Evolutionary conservation across 306 rosid species (phyloP).

Genomic region (Inga leiocalycina): DNA sequence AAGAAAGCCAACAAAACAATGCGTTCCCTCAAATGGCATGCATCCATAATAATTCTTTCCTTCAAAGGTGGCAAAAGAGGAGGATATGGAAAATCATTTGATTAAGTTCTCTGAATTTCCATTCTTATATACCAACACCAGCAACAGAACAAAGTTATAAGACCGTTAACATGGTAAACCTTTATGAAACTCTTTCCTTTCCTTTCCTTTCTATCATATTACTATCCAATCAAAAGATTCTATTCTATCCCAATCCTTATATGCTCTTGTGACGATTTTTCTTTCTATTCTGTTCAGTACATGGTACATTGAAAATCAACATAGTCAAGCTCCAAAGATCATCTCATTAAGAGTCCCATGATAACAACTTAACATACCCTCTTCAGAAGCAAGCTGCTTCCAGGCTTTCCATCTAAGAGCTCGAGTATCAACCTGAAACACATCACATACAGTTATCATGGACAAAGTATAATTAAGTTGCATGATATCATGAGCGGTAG

Average conservation of each 20-base stretch:
- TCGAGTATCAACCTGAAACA: conserved; percentile 89
- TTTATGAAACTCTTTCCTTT: background rate
- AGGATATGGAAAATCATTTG: conserved; percentile 6
- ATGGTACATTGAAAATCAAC: conserved; percentile 18
- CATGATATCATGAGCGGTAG: background rate
- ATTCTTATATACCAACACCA: conserved; percentile 20
- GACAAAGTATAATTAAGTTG: conserved; percentile 16
- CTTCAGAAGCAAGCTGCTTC: conserved; percentile 88
- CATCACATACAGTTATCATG: conserved; percentile 33
- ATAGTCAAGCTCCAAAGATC: conserved; percentile 12
- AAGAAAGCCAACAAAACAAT: background rate
- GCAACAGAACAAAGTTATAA: conserved; percentile 20
- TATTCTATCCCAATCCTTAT: conserved; percentile 4
- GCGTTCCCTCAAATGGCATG: background rate
- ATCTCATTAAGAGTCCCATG: conserved; percentile 6
- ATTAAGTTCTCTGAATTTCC: conserved; percentile 6
- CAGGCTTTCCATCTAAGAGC: conserved; percentile 75
- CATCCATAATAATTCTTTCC: background rate
- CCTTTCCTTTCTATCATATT: background rate
- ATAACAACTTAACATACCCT: conserved; percentile 54
- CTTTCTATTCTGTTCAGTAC: conserved; percentile 19
- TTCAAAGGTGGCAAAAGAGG: background rate
- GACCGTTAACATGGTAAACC: conserved; percentile 18
- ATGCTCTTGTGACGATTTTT: conserved; percentile 5
- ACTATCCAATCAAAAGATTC: conserved; percentile 22